Conservation (phyloP, 306 rosid species). For the Rosa rugosa region DNA sequence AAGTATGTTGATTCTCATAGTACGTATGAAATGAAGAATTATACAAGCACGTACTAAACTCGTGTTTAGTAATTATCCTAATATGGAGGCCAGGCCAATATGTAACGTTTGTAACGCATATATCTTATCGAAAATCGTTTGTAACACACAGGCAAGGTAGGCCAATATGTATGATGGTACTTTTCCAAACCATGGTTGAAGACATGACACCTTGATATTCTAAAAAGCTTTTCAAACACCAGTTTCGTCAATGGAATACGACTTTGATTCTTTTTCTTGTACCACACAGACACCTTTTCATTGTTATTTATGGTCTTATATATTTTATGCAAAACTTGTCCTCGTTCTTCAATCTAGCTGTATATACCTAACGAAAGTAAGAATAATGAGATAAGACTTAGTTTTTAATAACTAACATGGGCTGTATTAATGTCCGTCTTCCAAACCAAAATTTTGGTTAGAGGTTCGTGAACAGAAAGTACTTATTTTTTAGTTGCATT, state of each 20-base stretch:
- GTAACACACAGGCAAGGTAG: neutral
- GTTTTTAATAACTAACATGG: neutral
- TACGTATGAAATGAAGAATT: no score
- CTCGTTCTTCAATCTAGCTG: neutral
- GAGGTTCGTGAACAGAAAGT: no score
- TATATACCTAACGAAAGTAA: neutral
- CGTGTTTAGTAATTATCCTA: no score
- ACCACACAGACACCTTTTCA: neutral
- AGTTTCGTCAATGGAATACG: neutral
- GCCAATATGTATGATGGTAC: neutral
- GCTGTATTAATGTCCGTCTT: neutral
- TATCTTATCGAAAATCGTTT: no score
- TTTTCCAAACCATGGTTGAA: neutral
- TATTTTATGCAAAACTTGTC: conserved; percentile 2
- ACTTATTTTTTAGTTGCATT: neutral
- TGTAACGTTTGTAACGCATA: no score
- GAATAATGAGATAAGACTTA: neutral
- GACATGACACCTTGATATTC: conserved; percentile 22
- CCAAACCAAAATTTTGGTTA: neutral
- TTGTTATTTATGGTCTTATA: neutral
- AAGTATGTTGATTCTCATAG: no score
- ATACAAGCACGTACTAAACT: no score
- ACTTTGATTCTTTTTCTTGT: conserved; percentile 11
- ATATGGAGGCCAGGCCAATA: no score
- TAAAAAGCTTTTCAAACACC: neutral